phyloP scores from a whole-genome alignment of 2,329 filamentous ascomycete genomes.

The Colletotrichum brevisporum region DNA sequence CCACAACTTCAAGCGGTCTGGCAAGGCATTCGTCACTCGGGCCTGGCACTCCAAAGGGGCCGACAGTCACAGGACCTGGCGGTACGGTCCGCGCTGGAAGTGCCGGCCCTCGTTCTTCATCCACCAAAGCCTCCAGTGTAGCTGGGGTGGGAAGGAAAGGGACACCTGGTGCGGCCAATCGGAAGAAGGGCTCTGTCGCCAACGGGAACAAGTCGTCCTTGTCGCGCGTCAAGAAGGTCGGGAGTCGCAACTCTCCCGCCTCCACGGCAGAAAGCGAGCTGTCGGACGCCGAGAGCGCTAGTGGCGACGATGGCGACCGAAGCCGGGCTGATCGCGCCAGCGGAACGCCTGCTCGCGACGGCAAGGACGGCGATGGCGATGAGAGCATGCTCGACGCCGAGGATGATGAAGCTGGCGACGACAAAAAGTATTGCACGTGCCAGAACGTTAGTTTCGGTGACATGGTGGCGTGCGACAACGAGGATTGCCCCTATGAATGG shows the following conservation, averaged over 20 bases:
- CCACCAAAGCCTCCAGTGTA: constrained; percentile 59
- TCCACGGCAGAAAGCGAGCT: constrained; percentile 76
- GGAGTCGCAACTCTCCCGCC: constrained; percentile 72
- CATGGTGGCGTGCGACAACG: constrained; percentile 92
- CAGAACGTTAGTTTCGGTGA: constrained; percentile 88
- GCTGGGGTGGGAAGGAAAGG: constrained; percentile 61
- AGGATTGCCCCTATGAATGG: constrained; percentile 86
- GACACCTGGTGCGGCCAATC: constrained; percentile 58
- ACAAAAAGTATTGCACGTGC: constrained; percentile 87
- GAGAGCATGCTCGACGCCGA: constrained; percentile 69
- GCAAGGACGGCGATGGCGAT: constrained; percentile 61
- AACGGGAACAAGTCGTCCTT: constrained; percentile 70
- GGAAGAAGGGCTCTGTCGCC: constrained; percentile 61
- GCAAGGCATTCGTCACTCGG: constrained; percentile 75
- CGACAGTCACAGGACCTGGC: constrained; percentile 49
- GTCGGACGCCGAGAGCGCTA: constrained; percentile 72
- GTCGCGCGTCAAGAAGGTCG: constrained; percentile 72
- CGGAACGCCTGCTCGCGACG: constrained; percentile 48
- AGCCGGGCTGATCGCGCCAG: constrained; percentile 41
- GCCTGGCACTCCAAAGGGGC: constrained; percentile 72
- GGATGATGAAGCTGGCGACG: constrained; percentile 80
- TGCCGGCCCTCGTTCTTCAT: constrained; percentile 68
- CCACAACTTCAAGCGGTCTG: constrained; percentile 69
- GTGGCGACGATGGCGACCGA: constrained; percentile 65
- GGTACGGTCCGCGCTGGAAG: constrained; percentile 67